Base-by-base conservation (phyloP, 169 alveolate genomes). In the Besnoitia besnoiti region DNA sequence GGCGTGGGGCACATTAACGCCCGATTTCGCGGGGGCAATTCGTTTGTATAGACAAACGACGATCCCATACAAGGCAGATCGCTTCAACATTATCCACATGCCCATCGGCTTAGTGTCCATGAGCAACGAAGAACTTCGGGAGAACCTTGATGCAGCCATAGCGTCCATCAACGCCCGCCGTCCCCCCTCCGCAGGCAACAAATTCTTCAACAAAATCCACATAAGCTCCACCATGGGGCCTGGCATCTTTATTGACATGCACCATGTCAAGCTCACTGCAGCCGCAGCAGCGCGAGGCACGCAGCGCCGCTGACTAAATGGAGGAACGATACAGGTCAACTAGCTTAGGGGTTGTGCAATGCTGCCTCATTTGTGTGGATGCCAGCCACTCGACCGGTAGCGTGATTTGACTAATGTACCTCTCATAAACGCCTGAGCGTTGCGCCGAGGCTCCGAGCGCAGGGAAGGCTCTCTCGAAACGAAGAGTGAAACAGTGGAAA, bases 31-130 rank as follows among this genome's bases (percentile, higher is more conserved):
- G 12, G 84, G 19, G 37, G 93, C 93, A 8, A 76, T 90, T 44
- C 93, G 89, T n/a, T 59, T 90, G 49, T 90, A 90, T 42, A 75
- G 93, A 42, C 93, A 90, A 61, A 55, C 93, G 10, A 90, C 93
- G 24, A 51, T 90, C 0, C 93, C 82, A 49, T 90, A 73, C 37
- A 14, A 39, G 30, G 89, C 93, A 50, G 93, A 90, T n/a, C 24
- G 84, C 40, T 27, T 40, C 42, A 62, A 62, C 16, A 85, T 90
- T 8, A 62, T 90, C 61, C 93, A 90, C 61, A 46, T 61, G 76
- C 80, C 90, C 39, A 77, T 90, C 0, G 93, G 93, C n/a, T 40
- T 33, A 47, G 89, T 50, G 49, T 90, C 89, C 30, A 79, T 90
- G 62, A 5, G 39, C 4, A 67, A 16, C 24, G 42, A 61, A 0